Evolutionary conservation across 1,139 yeast genomes (phyloP), one percentile per base, ranked within the genome.

Genomic region (Lodderomyces metapsilosis): DNA sequence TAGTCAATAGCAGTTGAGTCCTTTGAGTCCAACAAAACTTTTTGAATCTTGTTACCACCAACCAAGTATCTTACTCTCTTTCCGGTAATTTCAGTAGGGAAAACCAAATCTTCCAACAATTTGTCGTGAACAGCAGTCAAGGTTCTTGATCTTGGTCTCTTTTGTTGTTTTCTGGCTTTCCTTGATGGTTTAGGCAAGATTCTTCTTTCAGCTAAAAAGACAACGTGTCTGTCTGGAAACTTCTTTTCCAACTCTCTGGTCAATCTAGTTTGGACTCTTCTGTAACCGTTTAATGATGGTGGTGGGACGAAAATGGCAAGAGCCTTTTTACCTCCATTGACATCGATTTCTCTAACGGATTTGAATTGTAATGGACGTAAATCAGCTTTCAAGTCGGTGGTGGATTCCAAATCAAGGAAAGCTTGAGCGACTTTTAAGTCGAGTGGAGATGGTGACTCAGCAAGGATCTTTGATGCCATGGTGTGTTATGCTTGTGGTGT

Each of bases 71-170:
- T 89, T 67, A 88, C 94, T 82, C 98, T 91, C 88, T 92, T 92
- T 76, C 98, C 98, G 62, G 87, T 82, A 66, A 92, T 92, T 81
- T 92, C 98, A 63, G 98, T 91, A 76, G 98, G 98, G 97, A 86
- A 92, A 59, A 94, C 98, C 70, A 92, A 83, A 78, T 92, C 98
- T 78, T 92, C 98, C 74, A 92, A 88, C 78, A 92, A 80, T 76
- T 89, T 88, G 80, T 92, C 98, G 77, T 92, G 98, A 61, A 92
- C 98, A 67, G 98, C 89, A 64, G 97, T 84, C 76, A 92, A 84
- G 66, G 98, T 92, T 86, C 98, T 89, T 65, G 98, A 91, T 82
- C 96, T 88, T 75, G 98, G 98, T 84, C 98, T 92, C 92, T 92
- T 91, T 82, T 92, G 98, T 64, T 76, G 78, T 74, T 84, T 86